phyloP scores from a whole-genome alignment of 2,329 filamentous ascomycete species.

The Gnomoniopsis sp. region DNA sequence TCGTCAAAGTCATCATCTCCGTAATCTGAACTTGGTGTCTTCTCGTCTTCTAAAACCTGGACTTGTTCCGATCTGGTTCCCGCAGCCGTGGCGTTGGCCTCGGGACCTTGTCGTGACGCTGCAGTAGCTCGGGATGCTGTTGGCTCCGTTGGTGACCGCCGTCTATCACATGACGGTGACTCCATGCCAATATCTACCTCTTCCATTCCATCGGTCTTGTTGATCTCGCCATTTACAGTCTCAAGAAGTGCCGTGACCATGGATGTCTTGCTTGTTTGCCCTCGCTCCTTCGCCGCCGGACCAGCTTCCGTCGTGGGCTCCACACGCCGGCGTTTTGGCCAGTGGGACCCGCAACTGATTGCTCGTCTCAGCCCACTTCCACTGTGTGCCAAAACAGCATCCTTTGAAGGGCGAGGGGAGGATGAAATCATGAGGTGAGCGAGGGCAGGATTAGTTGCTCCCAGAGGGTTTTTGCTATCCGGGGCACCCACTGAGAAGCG shows the following conservation, averaged over 20 bases:
- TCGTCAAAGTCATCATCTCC: conserved; percentile 59
- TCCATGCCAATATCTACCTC: conserved; percentile 28
- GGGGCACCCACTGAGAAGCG: conserved; percentile 60
- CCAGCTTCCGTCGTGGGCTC: conserved; percentile 39
- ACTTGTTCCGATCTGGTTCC: not conserved
- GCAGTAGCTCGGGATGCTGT: not conserved
- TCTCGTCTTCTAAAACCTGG: not conserved
- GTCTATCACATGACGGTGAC: conserved; percentile 45
- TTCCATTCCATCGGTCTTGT: conserved; percentile 35
- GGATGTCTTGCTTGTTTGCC: conserved; percentile 49
- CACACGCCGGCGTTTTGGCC: conserved; percentile 66
- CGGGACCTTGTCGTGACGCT: conserved; percentile 9
- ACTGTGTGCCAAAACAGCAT: conserved; percentile 32
- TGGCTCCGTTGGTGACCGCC: conserved; percentile 19
- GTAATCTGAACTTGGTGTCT: conserved; percentile 42
- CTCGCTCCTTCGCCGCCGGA: conserved; percentile 18
- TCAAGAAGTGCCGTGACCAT: conserved; percentile 63
- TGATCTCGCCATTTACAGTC: conserved; percentile 56
- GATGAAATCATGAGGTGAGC: conserved; percentile 68
- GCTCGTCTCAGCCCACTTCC: conserved; percentile 57
- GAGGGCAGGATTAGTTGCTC: conserved; percentile 53
- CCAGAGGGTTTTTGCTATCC: conserved; percentile 38
- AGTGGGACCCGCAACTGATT: conserved; percentile 66
- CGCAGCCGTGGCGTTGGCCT: conserved; percentile 7
- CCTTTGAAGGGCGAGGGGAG: conserved; percentile 59